These are phyloP conservation scores for Protomyces inouyei DNA, from an alignment of 1,139 yeast species.

Conservation along the genomic window DNA sequence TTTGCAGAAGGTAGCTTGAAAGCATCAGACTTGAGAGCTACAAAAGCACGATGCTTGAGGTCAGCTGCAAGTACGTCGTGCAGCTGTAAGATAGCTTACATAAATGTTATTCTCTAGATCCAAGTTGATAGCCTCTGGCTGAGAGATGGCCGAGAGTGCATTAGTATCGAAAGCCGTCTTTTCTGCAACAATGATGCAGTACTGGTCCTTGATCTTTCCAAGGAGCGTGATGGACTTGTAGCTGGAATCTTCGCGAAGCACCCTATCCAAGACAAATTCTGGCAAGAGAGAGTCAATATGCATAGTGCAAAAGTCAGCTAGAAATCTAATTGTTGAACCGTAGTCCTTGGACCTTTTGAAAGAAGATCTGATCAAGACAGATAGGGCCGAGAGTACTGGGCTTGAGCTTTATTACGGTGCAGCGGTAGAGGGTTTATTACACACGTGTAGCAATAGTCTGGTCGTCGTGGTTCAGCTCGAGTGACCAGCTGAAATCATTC, in stretches of 20 bases:
- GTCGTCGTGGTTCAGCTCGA: too few species aligned
- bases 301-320: too few species aligned
- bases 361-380: too few species aligned
- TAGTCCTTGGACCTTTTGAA: too few species aligned
- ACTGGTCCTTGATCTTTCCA: conserved; percentile 56
- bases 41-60: conserved; percentile 11
- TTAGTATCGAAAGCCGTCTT: conserved; percentile 55
- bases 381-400: too few species aligned
- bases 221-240: conserved; percentile 56
- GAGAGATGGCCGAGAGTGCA: background rate
- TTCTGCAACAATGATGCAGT: conserved; percentile 71
- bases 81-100: background rate
- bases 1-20: conserved; percentile 57
- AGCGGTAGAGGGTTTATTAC: too few species aligned
- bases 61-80: background rate
- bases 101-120: conserved; percentile 15
- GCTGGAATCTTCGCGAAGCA: conserved; percentile 10
- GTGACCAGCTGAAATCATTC: too few species aligned
- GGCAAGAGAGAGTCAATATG: background rate
- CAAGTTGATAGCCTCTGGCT: background rate
- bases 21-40: background rate
- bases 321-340: too few species aligned
- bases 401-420: too few species aligned
- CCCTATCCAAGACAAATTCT: background rate
- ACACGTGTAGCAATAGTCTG: too few species aligned